Evolutionary conservation across 495 filamentous ascomycete species (phyloP).

Genomic region (Geopyxis carbonaria): DNA sequence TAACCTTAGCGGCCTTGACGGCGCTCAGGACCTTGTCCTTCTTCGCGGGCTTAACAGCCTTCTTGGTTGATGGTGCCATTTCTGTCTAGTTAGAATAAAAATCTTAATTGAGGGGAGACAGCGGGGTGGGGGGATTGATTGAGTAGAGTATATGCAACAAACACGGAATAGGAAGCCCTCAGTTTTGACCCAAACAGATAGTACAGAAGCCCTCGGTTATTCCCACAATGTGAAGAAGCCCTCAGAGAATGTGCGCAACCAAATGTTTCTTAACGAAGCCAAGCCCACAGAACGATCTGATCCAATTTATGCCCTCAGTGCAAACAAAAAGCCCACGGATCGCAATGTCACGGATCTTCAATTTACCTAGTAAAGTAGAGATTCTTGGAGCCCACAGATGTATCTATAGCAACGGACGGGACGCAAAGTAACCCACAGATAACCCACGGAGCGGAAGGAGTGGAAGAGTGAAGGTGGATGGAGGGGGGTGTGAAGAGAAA

Average conservation of each 20-base stretch:
- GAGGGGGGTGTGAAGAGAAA: no score
- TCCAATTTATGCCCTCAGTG: constrained; percentile 5
- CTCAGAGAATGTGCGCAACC: no score
- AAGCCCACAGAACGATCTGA: constrained; percentile 5
- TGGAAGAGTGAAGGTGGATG: no score
- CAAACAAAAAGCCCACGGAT: constrained; percentile 20
- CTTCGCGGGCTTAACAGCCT: constrained; percentile 35
- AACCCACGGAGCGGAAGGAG: no score
- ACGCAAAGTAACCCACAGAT: no score
- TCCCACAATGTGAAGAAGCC: constrained; percentile 8
- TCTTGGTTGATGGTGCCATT: constrained; percentile 42
- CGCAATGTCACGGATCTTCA: neutral
- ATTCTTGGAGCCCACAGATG: no score
- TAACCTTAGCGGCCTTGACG: constrained; percentile 34
- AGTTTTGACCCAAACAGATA: no score
- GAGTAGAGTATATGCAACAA: constrained; percentile 17
- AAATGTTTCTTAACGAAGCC: no score
- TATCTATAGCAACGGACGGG: no score
- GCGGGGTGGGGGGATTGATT: constrained; percentile 7
- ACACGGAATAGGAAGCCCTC: no score
- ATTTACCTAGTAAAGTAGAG: no score
- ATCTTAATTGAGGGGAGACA: constrained; percentile 3
- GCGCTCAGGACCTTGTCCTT: constrained; percentile 39
- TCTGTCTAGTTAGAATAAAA: constrained; percentile 15
- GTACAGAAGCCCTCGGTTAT: no score